Evolutionary conservation across 148 eudicot species (phyloP), one percentile per base, ranked within the genome.

Genomic region (Persicaria maculosa): DNA sequence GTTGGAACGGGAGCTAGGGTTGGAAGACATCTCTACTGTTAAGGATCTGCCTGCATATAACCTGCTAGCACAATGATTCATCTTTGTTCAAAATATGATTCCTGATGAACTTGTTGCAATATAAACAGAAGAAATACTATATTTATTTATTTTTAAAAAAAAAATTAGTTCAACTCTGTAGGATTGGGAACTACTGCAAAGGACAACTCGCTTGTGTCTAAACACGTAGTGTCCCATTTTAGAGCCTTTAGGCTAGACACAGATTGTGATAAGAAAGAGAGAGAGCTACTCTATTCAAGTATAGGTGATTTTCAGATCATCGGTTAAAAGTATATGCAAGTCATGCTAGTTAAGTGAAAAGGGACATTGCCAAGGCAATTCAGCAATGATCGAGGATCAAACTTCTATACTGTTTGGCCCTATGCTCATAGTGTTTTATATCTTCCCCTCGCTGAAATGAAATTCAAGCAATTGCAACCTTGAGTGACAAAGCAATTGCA

Each of bases 41-140:
- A 83, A 77, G 80, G 97, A 92, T 81, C 85, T 92, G 74, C 97
- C 97, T 12, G 99, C 99, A 31, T 95, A 92, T 81, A 92, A 87
- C 79, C 77, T 95, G 58, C 76, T 95, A 85, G 86, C 78, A 81
- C 71, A 81, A 79, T 88, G 22, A 78, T 44, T 44, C 7, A 57
- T 57, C 53, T n/a, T 57, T 73, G 50, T 10, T 43, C 5, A 5
- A 36, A 36, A 14, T 65, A 43, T 40, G 19, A 31, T 65, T 65
- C 43, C 47, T 2, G 3, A 14, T 48, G 52, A 48, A 48, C 14
- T 8, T 48, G 11, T 65, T 65, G 47, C 40, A 65, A 12, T 62
- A 25, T 62, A 62, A 62, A 62, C 16, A 9, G 40, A 3, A 14
- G 43, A 0, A 43, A 15, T 59, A 59, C 15, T 5, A 15, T 57